phyloP scores from a whole-genome alignment of 768 basidiomycete species.

The Kockovaella imperatae region DNA sequence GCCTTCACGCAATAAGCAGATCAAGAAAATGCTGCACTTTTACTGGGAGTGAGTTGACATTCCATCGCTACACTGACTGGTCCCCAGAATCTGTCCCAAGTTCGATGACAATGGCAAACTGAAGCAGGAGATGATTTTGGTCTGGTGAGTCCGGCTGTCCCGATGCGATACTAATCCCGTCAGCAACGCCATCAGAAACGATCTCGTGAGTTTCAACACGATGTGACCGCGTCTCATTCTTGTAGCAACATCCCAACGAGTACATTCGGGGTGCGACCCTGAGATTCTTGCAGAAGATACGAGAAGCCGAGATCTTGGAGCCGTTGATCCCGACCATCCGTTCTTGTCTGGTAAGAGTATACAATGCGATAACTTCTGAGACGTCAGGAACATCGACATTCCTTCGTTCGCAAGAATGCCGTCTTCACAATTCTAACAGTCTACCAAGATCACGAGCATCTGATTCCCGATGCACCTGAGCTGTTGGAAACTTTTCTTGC shows the following conservation, averaged over 20 bases:
- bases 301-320: slow-evolving; percentile 87
- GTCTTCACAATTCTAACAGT: slow-evolving; percentile 93
- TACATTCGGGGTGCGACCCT: slow-evolving; percentile 98
- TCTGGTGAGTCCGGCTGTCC: slow-evolving; percentile 62
- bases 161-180: neutral
- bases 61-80: neutral
- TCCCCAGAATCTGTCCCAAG: slow-evolving; percentile 77
- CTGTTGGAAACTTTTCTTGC: slow-evolving; percentile 92
- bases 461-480: slow-evolving; percentile 94
- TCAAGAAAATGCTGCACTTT: slow-evolving; percentile 78
- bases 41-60: slow-evolving; percentile 44
- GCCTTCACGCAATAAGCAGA: slow-evolving; percentile 86
- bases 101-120: slow-evolving; percentile 93
- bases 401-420: slow-evolving; percentile 96
- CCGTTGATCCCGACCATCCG: slow-evolving; percentile 90
- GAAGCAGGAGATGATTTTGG: slow-evolving; percentile 99
- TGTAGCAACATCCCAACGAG: slow-evolving; percentile 96
- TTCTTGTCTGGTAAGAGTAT: slow-evolving; percentile 58
- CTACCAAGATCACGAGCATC: slow-evolving; percentile 85
- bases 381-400: slow-evolving; percentile 77
- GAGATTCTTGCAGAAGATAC: slow-evolving; percentile 92
- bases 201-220: neutral
- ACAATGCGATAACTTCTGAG: neutral
- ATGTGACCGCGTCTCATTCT: too few species aligned
- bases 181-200: neutral